phyloP scores from a whole-genome alignment of 805 yeast genomes.

The Barnettozyma botsteinii region DNA sequence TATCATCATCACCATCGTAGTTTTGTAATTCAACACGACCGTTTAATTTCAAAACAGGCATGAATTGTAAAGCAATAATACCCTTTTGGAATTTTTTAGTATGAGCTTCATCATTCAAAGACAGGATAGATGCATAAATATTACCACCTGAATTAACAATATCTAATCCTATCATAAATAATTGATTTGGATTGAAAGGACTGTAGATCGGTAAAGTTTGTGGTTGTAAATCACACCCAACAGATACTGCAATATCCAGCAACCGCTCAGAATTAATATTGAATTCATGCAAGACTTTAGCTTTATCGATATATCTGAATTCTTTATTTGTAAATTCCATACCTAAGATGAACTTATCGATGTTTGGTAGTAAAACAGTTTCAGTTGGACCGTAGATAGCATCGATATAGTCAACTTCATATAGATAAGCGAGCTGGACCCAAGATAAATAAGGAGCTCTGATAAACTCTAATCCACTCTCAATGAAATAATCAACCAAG shows the following conservation, averaged over 20 bases:
- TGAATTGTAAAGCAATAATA: slow-evolving; percentile 56
- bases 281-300: slow-evolving; percentile 54
- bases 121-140: slow-evolving; percentile 42
- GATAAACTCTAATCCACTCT: slow-evolving; percentile 53
- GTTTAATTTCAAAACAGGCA: slow-evolving; percentile 64
- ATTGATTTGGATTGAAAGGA: slow-evolving; percentile 16
- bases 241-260: slow-evolving; percentile 67
- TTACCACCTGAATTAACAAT: slow-evolving; percentile 38
- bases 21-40: slow-evolving; percentile 63
- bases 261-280: slow-evolving; percentile 59
- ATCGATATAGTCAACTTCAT: slow-evolving; percentile 52
- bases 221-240: slow-evolving; percentile 75
- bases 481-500: slow-evolving; percentile 51
- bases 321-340: slow-evolving; percentile 62
- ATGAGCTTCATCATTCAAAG: slow-evolving; percentile 39
- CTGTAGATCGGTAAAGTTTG: slow-evolving; percentile 44
- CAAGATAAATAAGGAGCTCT: slow-evolving; percentile 82
- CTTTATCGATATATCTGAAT: slow-evolving; percentile 60
- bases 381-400: slow-evolving; percentile 85
- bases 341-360: slow-evolving; percentile 67
- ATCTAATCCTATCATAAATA: slow-evolving; percentile 34
- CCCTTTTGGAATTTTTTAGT: slow-evolving; percentile 60
- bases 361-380: slow-evolving; percentile 49
- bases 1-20: slow-evolving; percentile 29
- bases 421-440: slow-evolving; percentile 71